Evolutionary conservation across 2,329 filamentous ascomycete species (phyloP), one percentile per base, ranked within the genome.

Genomic region (Diplodia mutila): DNA sequence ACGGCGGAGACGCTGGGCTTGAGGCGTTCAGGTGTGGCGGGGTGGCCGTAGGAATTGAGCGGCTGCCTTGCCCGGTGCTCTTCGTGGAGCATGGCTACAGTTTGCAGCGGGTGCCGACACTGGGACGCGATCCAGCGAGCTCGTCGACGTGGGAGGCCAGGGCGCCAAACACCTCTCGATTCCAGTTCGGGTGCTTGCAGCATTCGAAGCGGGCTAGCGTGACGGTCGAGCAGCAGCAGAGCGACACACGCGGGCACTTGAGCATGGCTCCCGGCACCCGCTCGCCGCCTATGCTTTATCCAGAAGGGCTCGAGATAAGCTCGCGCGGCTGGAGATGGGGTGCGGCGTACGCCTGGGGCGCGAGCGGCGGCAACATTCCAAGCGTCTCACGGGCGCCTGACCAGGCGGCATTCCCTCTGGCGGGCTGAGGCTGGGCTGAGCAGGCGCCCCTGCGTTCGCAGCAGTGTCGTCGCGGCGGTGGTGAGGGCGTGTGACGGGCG

Each of bases 391-490:
- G 16, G 37, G 55, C 55, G 34, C 23, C 39, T 61, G 57, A 61
- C n/a, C 39, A 52, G 57, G 9, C 29, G 39, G 57, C 57, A 61
- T 48, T 48, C 54, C 54, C 54, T 59, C 54, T 55, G 32, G 53
- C 53, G 53, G 53, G 29, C 53, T 59, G 54, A 37, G 14, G 39
- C 57, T 49, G 57, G 57, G 57, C 57, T 61, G 57, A 61, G 25
- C 39, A 14, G 34, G 16, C 57, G 59, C 55, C 55, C 55, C 55
- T 61, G 55, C 55, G 55, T 48, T 61, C 55, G 14, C 25, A 23
- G 34, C 54, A 42, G 54, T 11, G 29, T 34, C n/a, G 18, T 23
- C 32, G 27, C 6, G 7, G 32, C 14, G 55, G 29, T 55, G 53
- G 32, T 27, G 55, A 46, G 42, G 34, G 54, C 54, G 54, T 57